These are phyloP conservation scores for Metrosideros polymorpha DNA, from an alignment of 441 rosid species.

Conservation along the genomic window DNA sequence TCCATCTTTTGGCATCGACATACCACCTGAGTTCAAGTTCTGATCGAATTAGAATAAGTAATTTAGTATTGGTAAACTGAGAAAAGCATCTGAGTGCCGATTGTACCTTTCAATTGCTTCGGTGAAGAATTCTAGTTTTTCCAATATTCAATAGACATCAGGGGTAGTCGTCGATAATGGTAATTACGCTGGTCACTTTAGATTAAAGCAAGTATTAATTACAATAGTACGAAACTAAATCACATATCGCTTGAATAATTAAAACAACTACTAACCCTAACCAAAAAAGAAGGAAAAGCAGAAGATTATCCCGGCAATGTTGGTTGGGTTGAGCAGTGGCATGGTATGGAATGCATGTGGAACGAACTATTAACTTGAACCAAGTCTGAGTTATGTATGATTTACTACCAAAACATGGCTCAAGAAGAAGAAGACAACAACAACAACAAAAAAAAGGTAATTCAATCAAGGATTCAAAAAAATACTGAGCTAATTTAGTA, in stretches of 20 bases:
- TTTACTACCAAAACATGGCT: neutral
- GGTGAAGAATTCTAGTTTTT: neutral
- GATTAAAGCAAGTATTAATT: neutral
- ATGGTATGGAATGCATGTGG: neutral
- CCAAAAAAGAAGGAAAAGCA: neutral
- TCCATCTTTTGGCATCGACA: neutral
- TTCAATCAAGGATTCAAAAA: too few relatives aligned
- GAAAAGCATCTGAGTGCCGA: neutral
- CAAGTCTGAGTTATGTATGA: neutral
- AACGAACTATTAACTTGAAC: neutral
- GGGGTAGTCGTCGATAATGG: neutral
- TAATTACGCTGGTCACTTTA: accelerated
- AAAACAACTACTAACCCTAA: neutral
- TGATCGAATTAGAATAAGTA: neutral
- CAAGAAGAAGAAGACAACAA: neutral
- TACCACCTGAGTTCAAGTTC: neutral
- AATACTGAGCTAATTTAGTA: too few relatives aligned
- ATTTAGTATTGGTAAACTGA: too few relatives aligned
- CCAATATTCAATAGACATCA: neutral
- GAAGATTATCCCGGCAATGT: neutral
- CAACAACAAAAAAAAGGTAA: too few relatives aligned
- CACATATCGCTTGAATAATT: neutral
- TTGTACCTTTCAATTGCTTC: neutral
- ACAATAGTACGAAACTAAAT: neutral
- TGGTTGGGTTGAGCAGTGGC: neutral